phyloP scores from a whole-genome alignment of 352 stramenopile genomes.

The Phytophthora pluvialis region DNA sequence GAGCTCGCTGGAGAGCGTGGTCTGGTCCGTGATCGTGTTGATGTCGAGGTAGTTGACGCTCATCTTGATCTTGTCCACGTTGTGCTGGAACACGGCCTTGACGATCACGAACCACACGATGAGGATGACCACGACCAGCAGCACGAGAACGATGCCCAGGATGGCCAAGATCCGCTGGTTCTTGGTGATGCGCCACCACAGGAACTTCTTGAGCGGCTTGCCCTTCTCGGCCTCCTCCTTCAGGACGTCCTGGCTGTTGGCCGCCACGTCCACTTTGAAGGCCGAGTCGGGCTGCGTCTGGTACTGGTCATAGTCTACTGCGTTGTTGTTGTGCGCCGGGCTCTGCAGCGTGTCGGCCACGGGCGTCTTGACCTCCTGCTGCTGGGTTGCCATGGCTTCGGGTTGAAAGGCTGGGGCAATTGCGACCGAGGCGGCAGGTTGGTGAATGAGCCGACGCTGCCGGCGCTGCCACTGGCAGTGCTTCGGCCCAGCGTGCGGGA shows the following conservation, averaged over 20 bases:
- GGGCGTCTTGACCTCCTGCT: constrained; percentile 37
- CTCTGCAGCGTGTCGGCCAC: constrained; percentile 36
- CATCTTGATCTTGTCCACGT: constrained; percentile 65
- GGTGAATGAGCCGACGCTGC: constrained; percentile 24
- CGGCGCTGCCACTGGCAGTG: neutral
- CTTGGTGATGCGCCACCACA: constrained; percentile 64
- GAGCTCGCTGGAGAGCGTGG: constrained; percentile 50
- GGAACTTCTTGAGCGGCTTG: constrained; percentile 50
- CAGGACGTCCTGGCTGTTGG: constrained; percentile 24
- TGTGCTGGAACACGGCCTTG: constrained; percentile 64
- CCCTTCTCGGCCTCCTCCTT: constrained; percentile 39
- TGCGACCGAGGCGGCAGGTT: constrained; percentile 34
- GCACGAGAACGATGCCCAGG: constrained; percentile 41
- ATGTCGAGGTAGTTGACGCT: constrained; percentile 77
- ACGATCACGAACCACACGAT: constrained; percentile 62
- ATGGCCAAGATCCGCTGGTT: constrained; percentile 57
- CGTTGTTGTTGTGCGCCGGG: constrained; percentile 23
- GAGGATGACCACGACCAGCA: constrained; percentile 60
- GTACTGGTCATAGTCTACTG: constrained; percentile 32
- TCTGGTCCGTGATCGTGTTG: constrained; percentile 48
- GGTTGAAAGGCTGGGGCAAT: neutral
- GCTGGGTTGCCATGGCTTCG: constrained; percentile 23
- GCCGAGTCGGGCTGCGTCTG: constrained; percentile 34
- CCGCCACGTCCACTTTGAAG: constrained; percentile 36
- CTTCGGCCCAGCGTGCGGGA: neutral